Evolutionary conservation across 108 stramenopile species (phyloP).

Genomic region (Cyclotella atomus): DNA sequence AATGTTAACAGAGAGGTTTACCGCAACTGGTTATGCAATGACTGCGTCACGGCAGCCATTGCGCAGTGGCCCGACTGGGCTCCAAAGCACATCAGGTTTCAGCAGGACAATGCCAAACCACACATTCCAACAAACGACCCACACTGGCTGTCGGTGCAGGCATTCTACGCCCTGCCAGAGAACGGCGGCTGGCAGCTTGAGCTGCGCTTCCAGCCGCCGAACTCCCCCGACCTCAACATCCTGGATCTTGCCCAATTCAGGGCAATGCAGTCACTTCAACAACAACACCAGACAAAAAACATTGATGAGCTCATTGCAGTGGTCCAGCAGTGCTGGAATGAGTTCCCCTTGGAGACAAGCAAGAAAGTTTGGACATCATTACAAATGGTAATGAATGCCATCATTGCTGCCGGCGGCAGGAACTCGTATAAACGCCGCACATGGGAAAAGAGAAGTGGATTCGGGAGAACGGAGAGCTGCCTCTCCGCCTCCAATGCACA

Average conservation of each 20-base stretch:
- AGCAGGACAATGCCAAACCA: slow-evolving; percentile 18
- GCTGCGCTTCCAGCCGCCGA: slow-evolving; percentile 1
- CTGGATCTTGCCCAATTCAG: slow-evolving; percentile 21
- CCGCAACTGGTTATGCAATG: not conserved
- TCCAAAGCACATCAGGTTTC: slow-evolving; percentile 4
- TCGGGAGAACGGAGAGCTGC: not conserved
- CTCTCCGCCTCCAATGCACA: slow-evolving; percentile 13
- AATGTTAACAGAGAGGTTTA: not conserved
- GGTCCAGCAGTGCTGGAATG: not conserved
- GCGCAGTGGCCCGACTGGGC: slow-evolving; percentile 1
- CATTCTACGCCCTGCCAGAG: not conserved
- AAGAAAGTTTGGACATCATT: slow-evolving; percentile 20
- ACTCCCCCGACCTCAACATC: slow-evolving; percentile 18
- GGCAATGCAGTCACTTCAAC: slow-evolving; percentile 22
- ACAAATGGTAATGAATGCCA: slow-evolving; percentile 9
- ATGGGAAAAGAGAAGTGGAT: slow-evolving; percentile 9
- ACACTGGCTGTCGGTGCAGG: not conserved
- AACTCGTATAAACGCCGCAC: slow-evolving; percentile 21
- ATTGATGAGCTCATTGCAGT: not conserved
- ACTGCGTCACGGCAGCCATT: not conserved
- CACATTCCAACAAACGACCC: slow-evolving; percentile 1
- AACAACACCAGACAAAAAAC: slow-evolving; percentile 11
- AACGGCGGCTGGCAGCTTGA: slow-evolving; percentile 1
- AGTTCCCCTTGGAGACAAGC: slow-evolving; percentile 1
- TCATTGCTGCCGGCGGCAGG: not conserved